A percentile compares a stretch with the other conserved stretches of the same genome.
Evolutionary conservation across 352 stramenopile genomes (phyloP).

Genomic region (Phytophthora cryptogea): DNA sequence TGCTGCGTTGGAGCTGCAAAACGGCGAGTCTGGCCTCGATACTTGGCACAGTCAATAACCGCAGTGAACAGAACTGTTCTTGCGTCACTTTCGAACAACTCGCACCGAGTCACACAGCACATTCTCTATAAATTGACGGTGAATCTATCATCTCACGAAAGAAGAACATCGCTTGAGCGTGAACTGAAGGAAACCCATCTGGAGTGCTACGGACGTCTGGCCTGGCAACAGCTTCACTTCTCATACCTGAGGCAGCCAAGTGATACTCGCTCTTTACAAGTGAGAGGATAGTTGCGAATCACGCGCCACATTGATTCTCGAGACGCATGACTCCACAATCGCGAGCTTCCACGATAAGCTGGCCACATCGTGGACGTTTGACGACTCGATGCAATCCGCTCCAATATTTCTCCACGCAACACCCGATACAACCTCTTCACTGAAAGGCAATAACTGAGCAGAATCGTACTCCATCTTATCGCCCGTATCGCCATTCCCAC

Average conservation of each 20-base stretch:
- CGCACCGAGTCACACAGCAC: conserved; percentile 1
- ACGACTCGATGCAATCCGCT: too few species aligned
- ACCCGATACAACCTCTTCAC: neutral
- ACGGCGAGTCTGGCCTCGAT: too few species aligned
- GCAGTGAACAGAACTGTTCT: too few species aligned
- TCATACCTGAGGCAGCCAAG: conserved; percentile 1
- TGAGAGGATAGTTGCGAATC: neutral
- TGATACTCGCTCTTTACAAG: neutral
- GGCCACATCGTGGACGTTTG: neutral
- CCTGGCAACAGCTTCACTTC: neutral
- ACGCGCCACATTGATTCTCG: conserved; percentile 3
- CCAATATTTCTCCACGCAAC: neutral
- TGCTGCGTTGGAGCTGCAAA: too few species aligned
- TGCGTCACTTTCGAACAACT: neutral
- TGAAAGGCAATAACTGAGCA: conserved; percentile 5
- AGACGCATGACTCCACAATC: neutral
- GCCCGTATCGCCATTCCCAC: neutral
- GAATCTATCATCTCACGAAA: conserved; percentile 2
- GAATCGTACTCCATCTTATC: conserved; percentile 8
- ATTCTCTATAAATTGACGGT: conserved; percentile 5
- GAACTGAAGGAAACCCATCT: neutral
- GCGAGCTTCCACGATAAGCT: neutral
- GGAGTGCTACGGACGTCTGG: too few species aligned
- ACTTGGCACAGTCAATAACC: too few species aligned
- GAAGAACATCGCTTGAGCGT: neutral